Percentiles rank a stretch among this genome's conserved stretches.
Conservation (phyloP, 192 early-diverging fungal species). For the Backusella sp. region DNA sequence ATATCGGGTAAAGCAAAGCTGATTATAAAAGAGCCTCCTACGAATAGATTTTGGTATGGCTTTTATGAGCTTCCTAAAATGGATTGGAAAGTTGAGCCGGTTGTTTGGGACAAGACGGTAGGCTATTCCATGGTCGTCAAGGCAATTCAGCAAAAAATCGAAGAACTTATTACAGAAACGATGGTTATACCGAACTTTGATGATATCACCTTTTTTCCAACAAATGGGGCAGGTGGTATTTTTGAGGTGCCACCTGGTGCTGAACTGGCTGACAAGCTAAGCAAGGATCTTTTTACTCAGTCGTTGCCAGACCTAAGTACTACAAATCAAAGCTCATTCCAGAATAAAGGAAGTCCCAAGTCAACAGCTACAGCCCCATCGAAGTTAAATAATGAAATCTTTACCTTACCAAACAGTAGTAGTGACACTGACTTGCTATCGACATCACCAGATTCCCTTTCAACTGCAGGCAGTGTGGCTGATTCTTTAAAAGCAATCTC, state of each 20-base stretch:
- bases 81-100: slow-evolving; percentile 73
- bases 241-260: slow-evolving; percentile 37
- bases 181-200: slow-evolving; percentile 92
- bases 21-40: slow-evolving; percentile 77
- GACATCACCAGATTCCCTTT: neutral
- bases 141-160: slow-evolving; percentile 81
- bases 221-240: slow-evolving; percentile 57
- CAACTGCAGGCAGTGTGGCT: neutral
- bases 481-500: neutral
- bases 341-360: neutral
- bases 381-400: neutral
- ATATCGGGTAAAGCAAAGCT: slow-evolving; percentile 78
- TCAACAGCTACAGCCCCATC: neutral
- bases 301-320: slow-evolving; percentile 28
- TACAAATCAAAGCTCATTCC: neutral
- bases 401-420: neutral
- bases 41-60: slow-evolving; percentile 89
- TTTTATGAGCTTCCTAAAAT: slow-evolving; percentile 81
- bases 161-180: slow-evolving; percentile 77
- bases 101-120: slow-evolving; percentile 85
- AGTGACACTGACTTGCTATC: neutral
- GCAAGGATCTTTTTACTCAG: slow-evolving; percentile 11
- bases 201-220: slow-evolving; percentile 80
- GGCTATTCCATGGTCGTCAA: slow-evolving; percentile 74
- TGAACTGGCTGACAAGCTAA: neutral